Base-by-base conservation (phyloP, 2,329 filamentous ascomycete species). In the Drechslerella dactyloides region DNA sequence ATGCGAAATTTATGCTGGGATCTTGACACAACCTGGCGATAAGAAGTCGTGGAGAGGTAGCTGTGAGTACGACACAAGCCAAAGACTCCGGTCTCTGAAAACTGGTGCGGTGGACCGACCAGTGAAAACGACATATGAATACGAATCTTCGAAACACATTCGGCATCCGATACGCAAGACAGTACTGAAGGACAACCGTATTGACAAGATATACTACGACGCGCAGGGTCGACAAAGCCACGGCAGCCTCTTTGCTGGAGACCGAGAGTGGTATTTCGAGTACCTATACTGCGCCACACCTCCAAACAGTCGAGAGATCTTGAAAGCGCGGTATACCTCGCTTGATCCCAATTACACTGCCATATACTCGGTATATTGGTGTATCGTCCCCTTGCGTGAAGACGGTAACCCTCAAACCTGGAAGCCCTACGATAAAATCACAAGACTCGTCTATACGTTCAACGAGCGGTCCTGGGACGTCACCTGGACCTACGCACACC, bases 291-390 rank as follows among this genome's bases (percentile, higher is more conserved):
- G 79, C 61, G 74, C 76, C 2, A 76, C 75, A 1, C 78, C 79
- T 21, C 78, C 78, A 37, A 76, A 75, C 2, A 78, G 75, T 68
- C 69, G 77, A 23, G 78, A 80, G 30, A 75, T 81, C 3, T 75
- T 81, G 0, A 77, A 77, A 27, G 79, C 79, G 8, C 35, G 68
- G 40, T 72, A 63, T 77, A 78, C 70, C 78, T 66, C 66, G 11
- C 48, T 69, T 4, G 74, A 75, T 52, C 33, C 50, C 2, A 33
- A 64, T 11, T 59, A 74, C 21, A 69, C 74, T 1, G 75, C 78
- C 40, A 77, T 76, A 30, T 75, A 80, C n/a, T 76, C 76, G 0
- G 78, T 80, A 3, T 80, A 76, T 66, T 81, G 79, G 79, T 80
- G 79, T 17, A 76, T 76, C 11, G 59, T 70, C 2, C 69, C 63